Percentiles rank a stretch among this genome's conserved stretches.
phyloP scores from a whole-genome alignment of 2,329 filamentous ascomycete genomes.

The Nemania sp. region DNA sequence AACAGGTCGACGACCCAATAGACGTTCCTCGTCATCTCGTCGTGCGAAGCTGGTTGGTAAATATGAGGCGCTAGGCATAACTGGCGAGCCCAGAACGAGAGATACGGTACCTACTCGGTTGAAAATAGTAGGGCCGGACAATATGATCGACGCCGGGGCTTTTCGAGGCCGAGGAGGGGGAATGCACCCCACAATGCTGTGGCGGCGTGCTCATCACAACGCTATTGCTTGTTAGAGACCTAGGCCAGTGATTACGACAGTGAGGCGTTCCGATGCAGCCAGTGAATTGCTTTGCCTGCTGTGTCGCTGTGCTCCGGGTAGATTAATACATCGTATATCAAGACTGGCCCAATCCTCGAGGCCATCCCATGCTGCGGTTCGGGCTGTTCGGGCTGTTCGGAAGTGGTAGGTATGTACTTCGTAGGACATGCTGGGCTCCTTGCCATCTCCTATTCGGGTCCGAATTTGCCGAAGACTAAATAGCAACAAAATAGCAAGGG shows the following conservation, averaged over 20 bases:
- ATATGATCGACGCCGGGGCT: conserved; percentile 20
- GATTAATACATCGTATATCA: conserved; percentile 12
- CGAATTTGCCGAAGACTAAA: conserved; percentile 8
- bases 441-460: conserved; percentile 18
- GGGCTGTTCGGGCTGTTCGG: too few relatives aligned
- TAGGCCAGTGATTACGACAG: conserved; percentile 17
- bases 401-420: conserved; percentile 2
- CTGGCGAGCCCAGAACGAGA: conserved; percentile 12
- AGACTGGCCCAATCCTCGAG: conserved; percentile 3
- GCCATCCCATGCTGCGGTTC: conserved; percentile 8
- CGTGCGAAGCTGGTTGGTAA: conserved; percentile 17
- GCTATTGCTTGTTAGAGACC: neutral
- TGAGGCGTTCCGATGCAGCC: conserved; percentile 18
- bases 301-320: conserved; percentile 23
- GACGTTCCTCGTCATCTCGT: neutral
- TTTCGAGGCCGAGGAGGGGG: conserved; percentile 16
- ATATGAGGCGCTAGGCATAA: neutral
- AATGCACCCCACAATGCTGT: conserved; percentile 35
- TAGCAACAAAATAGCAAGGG: too few relatives aligned
- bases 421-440: conserved; percentile 8
- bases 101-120: too few relatives aligned
- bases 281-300: conserved; percentile 17
- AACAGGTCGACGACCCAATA: too few relatives aligned
- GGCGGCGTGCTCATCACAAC: conserved; percentile 27
- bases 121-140: conserved; percentile 1